phyloP scores from a whole-genome alignment of 2,329 filamentous ascomycete species.

The Aspergillus sp. region DNA sequence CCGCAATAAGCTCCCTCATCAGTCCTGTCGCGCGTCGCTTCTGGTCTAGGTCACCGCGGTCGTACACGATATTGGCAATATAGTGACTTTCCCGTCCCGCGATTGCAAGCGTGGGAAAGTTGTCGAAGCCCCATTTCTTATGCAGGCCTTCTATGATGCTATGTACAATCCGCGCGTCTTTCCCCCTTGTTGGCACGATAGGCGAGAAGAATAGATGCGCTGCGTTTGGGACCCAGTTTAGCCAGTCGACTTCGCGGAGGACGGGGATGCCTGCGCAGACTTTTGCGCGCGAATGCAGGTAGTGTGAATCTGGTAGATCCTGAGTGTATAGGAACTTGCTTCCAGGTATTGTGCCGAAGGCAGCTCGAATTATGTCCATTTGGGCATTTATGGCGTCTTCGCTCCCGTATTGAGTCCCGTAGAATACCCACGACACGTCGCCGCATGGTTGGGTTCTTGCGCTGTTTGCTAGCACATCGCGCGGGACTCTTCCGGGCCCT shows the following conservation, averaged over 20 bases:
- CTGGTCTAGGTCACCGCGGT: neutral
- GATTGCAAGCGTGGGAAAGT: neutral
- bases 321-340: neutral
- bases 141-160: neutral
- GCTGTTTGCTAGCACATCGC: neutral
- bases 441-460: neutral
- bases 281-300: neutral
- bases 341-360: neutral
- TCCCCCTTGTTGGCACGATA: neutral
- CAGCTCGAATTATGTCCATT: neutral
- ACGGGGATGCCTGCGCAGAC: neutral
- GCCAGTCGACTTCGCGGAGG: neutral
- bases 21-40: neutral
- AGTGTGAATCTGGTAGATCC: neutral
- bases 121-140: neutral
- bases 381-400: neutral
- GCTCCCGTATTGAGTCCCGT: neutral
- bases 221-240: neutral
- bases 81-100: neutral
- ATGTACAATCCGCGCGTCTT: neutral
- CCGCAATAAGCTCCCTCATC: constrained; percentile 41
- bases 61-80: neutral
- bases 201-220: neutral
- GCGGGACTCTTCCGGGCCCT: neutral
- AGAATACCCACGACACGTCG: neutral